Percentiles rank a stretch among this genome's conserved stretches.
These are phyloP conservation scores for Cyberlindnera sargentensis DNA, from an alignment of 805 yeast species.

Conservation along the genomic window DNA sequence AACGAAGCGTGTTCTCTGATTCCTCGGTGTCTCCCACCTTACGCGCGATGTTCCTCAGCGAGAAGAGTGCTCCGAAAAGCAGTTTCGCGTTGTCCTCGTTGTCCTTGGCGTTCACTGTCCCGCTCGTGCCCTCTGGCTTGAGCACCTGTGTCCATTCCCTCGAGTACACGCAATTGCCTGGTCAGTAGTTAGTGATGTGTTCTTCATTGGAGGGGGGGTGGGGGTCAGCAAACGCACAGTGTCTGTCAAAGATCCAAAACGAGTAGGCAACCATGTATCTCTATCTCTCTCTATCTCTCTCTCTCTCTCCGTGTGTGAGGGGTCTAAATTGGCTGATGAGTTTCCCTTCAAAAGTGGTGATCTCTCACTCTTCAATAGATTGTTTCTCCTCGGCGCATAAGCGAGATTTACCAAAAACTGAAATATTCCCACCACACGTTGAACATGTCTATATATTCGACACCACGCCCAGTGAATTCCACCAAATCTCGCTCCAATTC, in stretches of 20 bases:
- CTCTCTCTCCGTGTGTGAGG: too few relatives aligned
- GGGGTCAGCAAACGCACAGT: constrained; percentile 42
- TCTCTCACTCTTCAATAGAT: too few relatives aligned
- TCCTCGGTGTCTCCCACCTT: constrained; percentile 35
- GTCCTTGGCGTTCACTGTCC: constrained; percentile 44
- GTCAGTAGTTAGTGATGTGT: background rate
- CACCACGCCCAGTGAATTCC: too few relatives aligned
- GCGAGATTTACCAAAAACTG: too few relatives aligned
- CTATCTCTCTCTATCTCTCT: too few relatives aligned
- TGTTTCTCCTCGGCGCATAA: too few relatives aligned
- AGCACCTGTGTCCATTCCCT: constrained; percentile 54
- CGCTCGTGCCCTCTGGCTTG: constrained; percentile 19
- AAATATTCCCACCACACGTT: too few relatives aligned
- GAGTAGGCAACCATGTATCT: constrained; percentile 61
- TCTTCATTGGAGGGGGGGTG: background rate
- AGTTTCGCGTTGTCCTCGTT: constrained; percentile 70
- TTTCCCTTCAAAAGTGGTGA: too few relatives aligned
- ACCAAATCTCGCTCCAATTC: too few relatives aligned
- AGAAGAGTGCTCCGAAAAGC: constrained; percentile 77
- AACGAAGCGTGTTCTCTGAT: constrained; percentile 32
- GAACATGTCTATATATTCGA: too few relatives aligned
- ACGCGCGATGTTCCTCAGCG: constrained; percentile 69
- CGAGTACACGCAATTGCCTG: constrained; percentile 69
- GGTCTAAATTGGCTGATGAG: too few relatives aligned
- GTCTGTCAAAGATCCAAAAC: constrained; percentile 87